phyloP scores from a whole-genome alignment of 257 asterid species.

The Lycium ferocissimum region DNA sequence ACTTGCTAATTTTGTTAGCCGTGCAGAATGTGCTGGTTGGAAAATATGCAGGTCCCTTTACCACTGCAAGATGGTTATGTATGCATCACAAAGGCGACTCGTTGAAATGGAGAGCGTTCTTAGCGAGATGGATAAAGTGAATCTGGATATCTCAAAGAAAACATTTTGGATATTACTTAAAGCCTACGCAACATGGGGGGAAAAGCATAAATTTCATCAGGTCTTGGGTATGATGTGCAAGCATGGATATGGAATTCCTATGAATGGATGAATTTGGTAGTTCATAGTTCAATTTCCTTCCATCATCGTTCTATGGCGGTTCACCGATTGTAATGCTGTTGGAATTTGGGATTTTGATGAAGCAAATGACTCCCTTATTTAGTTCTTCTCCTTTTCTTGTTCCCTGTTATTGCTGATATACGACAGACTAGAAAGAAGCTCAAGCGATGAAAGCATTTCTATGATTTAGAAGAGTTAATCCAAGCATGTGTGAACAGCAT shows the following conservation, averaged over 20 bases:
- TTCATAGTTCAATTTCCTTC: constrained; percentile 8
- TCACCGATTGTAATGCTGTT: not conserved
- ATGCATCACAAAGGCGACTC: constrained; percentile 65
- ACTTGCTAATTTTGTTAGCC: constrained; percentile 64
- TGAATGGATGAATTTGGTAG: constrained; percentile 39
- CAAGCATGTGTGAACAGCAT: not conserved
- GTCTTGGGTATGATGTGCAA: constrained; percentile 74
- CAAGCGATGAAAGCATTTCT: constrained; percentile 14
- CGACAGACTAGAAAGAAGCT: not conserved
- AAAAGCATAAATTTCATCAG: constrained; percentile 61
- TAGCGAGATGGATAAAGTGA: constrained; percentile 67
- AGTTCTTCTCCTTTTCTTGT: constrained; percentile 25
- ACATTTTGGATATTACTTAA: constrained; percentile 68
- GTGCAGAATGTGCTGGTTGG: constrained; percentile 83
- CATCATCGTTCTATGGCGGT: not conserved
- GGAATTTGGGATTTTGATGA: not conserved
- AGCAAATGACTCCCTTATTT: not conserved
- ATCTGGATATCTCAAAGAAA: constrained; percentile 57
- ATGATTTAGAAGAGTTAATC: constrained; percentile 13
- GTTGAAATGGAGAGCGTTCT: constrained; percentile 87
- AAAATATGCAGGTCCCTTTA: constrained; percentile 72
- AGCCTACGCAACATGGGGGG: constrained; percentile 59
- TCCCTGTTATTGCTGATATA: constrained; percentile 5
- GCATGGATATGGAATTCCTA: constrained; percentile 56
- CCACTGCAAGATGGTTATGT: constrained; percentile 90